Evolutionary conservation across 2,329 filamentous ascomycete species (phyloP).

Genomic region (Alternaria panax): DNA sequence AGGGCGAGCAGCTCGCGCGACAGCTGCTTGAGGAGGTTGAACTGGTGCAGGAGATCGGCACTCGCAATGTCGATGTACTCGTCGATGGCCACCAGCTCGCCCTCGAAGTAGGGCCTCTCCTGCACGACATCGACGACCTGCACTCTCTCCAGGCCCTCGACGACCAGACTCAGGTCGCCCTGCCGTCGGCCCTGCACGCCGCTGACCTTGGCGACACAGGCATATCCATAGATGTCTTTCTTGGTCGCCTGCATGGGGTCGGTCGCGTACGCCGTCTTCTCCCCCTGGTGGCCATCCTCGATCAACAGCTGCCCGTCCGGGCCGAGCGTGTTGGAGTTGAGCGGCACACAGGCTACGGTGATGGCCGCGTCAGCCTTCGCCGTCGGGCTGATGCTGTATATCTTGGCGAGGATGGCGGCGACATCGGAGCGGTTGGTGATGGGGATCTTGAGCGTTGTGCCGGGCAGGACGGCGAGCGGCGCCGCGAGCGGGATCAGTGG

Average conservation of each 20-base stretch:
- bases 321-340: slow-evolving; percentile 77
- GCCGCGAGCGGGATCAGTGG: slow-evolving; percentile 84
- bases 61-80: slow-evolving; percentile 63
- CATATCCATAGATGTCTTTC: slow-evolving; percentile 79
- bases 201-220: slow-evolving; percentile 68
- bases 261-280: slow-evolving; percentile 55
- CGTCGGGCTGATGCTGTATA: slow-evolving; percentile 78
- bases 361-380: slow-evolving; percentile 71
- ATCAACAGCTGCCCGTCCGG: slow-evolving; percentile 77
- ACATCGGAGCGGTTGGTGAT: slow-evolving; percentile 87
- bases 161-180: slow-evolving; percentile 77
- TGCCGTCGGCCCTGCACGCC: slow-evolving; percentile 57
- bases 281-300: slow-evolving; percentile 63
- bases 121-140: slow-evolving; percentile 75
- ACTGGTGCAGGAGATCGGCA: slow-evolving; percentile 71
- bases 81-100: slow-evolving; percentile 73
- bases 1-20: slow-evolving; percentile 87
- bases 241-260: slow-evolving; percentile 54
- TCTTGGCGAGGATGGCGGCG: slow-evolving; percentile 81
- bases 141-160: slow-evolving; percentile 84
- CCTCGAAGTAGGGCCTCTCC: slow-evolving; percentile 87
- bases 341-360: slow-evolving; percentile 85
- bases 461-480: slow-evolving; percentile 83
- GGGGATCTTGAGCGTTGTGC: slow-evolving; percentile 82
- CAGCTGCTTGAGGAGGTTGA: slow-evolving; percentile 80